Evolutionary conservation across 2,329 filamentous ascomycete genomes (phyloP), one percentile per base, ranked within the genome.

Genomic region (Botrytis paeoniae): DNA sequence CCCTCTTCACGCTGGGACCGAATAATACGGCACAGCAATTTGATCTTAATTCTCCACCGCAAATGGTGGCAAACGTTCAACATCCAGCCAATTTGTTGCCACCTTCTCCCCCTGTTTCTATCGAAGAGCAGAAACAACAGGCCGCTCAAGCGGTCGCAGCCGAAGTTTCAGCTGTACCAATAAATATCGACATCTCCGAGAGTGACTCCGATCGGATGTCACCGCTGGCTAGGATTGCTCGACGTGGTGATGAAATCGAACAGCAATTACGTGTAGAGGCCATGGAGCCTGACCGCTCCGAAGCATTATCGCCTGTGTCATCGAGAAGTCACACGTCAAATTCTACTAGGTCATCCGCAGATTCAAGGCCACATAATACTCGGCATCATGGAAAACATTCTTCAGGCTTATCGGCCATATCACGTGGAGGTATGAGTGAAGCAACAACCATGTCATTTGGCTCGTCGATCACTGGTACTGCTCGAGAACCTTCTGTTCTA

Each of bases 11-110:
- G 0, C 85, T 98, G 29, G 94, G 95, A 1, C 90, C 91, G 59
- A 94, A 95, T 78, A 91, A 95, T 80, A 96, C 93, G 4, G 92
- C 97, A 4, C 95, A 98, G 82, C 96, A 99, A 81, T 98, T 97
- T 80, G 95, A 98, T 80, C 86, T 98, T 61, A 97, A 97, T 78
- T 93, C 93, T 14, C 90, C 91, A 12, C 88, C 93, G 20, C 85
- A 90, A 80, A 89, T 98, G 85, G 93, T 98, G 41, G 91, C 92
- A 75, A 95, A 94, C 80, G 92, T 96, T 20, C 95, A 97, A 78
- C 95, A 98, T 81, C 89, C 92, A 45, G 93, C 94, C 35, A 90
- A 92, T 75, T 86, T 92, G 41, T 87, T 94, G 22, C 93, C 94
- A 43, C 92, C 94, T 0, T 94, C 92, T 1, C 93, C 94, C 20